Percentiles rank a stretch among this genome's conserved stretches.
phyloP scores from a whole-genome alignment of 2,329 filamentous ascomycete species.

The Colletotrichum ledebouriae region DNA sequence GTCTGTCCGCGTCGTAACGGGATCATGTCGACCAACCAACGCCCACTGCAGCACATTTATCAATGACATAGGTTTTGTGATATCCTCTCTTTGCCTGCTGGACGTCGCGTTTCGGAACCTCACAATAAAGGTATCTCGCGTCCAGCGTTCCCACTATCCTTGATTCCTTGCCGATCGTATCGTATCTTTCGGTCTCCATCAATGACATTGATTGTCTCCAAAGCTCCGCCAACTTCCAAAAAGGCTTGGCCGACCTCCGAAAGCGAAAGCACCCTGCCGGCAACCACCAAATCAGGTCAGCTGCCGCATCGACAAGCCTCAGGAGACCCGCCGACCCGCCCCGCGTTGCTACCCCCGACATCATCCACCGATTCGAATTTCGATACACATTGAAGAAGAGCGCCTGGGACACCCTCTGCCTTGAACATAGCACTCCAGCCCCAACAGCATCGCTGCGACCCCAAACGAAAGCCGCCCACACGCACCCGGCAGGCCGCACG shows the following conservation, averaged over 20 bases:
- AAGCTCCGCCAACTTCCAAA: conserved; percentile 4
- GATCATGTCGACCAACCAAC: conserved; percentile 1
- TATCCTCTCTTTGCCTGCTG: conserved; percentile 8
- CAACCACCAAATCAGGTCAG: conserved; percentile 35
- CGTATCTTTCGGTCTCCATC: neutral
- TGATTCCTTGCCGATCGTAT: conserved; percentile 22
- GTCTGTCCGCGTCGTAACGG: conserved; percentile 23
- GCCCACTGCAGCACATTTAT: neutral
- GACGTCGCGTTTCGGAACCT: conserved; percentile 15
- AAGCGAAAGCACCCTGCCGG: conserved; percentile 32
- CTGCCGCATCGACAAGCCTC: conserved; percentile 31
- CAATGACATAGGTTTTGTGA: conserved; percentile 3
- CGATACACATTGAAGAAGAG: conserved; percentile 7
- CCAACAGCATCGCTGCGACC: neutral
- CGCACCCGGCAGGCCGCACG: conserved; percentile 9
- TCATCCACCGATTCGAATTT: conserved; percentile 16
- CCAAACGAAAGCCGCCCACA: neutral
- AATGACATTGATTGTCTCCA: conserved; percentile 28
- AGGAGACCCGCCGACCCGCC: conserved; percentile 30
- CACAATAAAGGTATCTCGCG: conserved; percentile 8
- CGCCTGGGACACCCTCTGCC: conserved; percentile 8
- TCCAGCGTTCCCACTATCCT: neutral
- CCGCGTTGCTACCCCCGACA: conserved; percentile 10
- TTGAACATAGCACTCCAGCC: conserved; percentile 3
- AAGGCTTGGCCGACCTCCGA: conserved; percentile 18